A percentile compares a stretch with the other conserved stretches of the same genome.
phyloP scores from a whole-genome alignment of 2,329 filamentous ascomycete species.

The Botrytis squamosa region DNA sequence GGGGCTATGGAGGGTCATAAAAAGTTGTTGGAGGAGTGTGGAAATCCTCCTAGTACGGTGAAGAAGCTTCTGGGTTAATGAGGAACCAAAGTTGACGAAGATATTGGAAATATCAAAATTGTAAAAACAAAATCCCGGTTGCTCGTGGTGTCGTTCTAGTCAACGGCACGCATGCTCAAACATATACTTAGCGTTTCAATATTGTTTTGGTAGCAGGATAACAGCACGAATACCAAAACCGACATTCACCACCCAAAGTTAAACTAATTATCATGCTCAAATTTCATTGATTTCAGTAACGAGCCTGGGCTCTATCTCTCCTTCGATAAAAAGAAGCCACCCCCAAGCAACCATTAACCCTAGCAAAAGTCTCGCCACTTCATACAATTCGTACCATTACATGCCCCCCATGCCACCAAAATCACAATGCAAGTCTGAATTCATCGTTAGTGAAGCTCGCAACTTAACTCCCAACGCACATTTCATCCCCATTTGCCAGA shows the following conservation, averaged over 20 bases:
- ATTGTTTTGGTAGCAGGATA: neutral
- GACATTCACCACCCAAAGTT: neutral
- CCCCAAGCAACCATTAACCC: neutral
- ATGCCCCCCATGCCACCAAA: neutral
- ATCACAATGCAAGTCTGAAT: neutral
- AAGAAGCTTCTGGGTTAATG: neutral
- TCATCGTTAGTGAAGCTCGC: neutral
- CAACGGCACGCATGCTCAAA: neutral
- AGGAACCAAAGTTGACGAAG: neutral
- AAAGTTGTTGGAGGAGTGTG: slow-evolving; percentile 37
- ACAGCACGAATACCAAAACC: neutral
- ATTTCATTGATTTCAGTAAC: neutral
- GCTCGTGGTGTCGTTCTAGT: neutral
- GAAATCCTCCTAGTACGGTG: neutral
- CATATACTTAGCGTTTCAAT: neutral
- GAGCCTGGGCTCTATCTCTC: neutral
- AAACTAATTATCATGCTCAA: neutral
- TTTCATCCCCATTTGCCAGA: neutral
- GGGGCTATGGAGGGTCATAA: slow-evolving; percentile 46
- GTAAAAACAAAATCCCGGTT: neutral
- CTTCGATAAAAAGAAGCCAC: neutral
- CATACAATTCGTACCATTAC: neutral
- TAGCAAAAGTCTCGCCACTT: slow-evolving; percentile 2
- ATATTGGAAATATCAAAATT: neutral
- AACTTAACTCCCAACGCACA: neutral